Percentiles rank a stretch among this genome's conserved stretches.
phyloP scores from a whole-genome alignment of 768 basidiomycete species.

The Mycena filopes region DNA sequence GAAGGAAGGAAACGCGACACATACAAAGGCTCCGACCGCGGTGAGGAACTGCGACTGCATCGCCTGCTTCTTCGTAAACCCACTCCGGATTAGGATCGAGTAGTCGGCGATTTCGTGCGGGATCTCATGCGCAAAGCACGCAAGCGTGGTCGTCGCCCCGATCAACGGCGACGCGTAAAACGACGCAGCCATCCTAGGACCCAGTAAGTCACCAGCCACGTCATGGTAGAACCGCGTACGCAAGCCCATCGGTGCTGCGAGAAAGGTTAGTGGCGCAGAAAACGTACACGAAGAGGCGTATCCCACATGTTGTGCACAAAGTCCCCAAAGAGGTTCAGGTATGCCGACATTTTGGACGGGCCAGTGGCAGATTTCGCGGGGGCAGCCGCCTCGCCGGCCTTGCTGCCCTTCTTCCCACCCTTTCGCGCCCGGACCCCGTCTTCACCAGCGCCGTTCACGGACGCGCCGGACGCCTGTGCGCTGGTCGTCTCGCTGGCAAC shows the following conservation, averaged over 20 bases:
- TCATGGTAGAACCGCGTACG: constrained; percentile 59
- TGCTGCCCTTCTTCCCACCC: constrained; percentile 36
- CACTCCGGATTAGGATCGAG: constrained; percentile 90
- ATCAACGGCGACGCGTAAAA: constrained; percentile 96
- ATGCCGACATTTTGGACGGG: constrained; percentile 88
- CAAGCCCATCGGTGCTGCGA: constrained; percentile 88
- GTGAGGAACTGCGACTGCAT: constrained; percentile 95
- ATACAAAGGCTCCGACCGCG: constrained; percentile 90
- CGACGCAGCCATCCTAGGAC: constrained; percentile 87
- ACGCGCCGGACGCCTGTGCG: constrained; percentile 60
- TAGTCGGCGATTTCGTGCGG: constrained; percentile 98
- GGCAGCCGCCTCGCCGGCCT: constrained; percentile 44
- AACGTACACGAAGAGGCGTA: constrained; percentile 19
- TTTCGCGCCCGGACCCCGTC: constrained; percentile 64
- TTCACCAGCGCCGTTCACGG: constrained; percentile 50
- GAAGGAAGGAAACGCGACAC: constrained; percentile 49
- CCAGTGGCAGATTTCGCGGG: constrained; percentile 51
- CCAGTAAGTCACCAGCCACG: constrained; percentile 1
- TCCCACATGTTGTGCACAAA: constrained; percentile 93
- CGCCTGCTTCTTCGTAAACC: constrained; percentile 90
- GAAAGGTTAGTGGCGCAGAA: constrained; percentile 32
- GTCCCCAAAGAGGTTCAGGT: constrained; percentile 92
- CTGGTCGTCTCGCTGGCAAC: constrained; percentile 46
- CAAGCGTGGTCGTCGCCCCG: constrained; percentile 93
- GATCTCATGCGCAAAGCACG: constrained; percentile 95